Percentiles rank a stretch among this genome's conserved stretches.
Conservation (phyloP, 140 eudicot genomes). For the Oenanthe javanica region DNA sequence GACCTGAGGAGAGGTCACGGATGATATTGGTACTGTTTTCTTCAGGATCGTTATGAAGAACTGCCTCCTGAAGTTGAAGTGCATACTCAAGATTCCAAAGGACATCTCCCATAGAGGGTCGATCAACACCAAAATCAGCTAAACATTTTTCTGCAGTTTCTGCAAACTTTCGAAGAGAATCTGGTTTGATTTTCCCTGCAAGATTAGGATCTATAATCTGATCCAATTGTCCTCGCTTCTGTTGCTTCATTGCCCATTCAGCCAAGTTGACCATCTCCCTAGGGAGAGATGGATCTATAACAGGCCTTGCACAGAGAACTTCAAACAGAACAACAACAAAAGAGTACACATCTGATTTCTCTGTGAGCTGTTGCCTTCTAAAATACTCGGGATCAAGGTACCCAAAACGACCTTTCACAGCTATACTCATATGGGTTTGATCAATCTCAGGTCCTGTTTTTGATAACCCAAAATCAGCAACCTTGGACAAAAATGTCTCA, state of each 20-base stretch:
- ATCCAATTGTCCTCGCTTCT: conserved; percentile 47
- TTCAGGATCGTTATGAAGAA: conserved; percentile 54
- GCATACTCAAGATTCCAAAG: conserved; percentile 65
- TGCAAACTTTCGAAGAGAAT: conserved; percentile 42
- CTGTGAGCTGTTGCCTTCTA: conserved; percentile 54
- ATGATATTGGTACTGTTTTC: conserved; percentile 64
- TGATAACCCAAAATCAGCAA: conserved; percentile 70
- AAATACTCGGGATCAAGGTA: conserved; percentile 69
- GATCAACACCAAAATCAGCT: conserved; percentile 52
- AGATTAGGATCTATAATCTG: conserved; percentile 65
- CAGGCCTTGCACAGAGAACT: conserved; percentile 70
- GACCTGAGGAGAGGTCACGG: conserved; percentile 53
- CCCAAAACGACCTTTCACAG: conserved; percentile 71
- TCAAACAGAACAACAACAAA: conserved; percentile 76
- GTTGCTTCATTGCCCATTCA: conserved; percentile 51
- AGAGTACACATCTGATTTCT: conserved; percentile 64
- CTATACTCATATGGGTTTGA: conserved; percentile 62
- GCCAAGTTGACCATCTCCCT: conserved; percentile 73
- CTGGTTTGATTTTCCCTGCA: conserved; percentile 53
- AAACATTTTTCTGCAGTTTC: conserved; percentile 60
- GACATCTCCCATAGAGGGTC: conserved; percentile 78
- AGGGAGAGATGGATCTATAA: conserved; percentile 52
- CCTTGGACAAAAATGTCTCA: conserved; percentile 64
- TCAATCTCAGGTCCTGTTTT: conserved; percentile 64
- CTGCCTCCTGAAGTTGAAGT: conserved; percentile 57